Base-by-base conservation (phyloP, 2,329 filamentous ascomycete species). In the Beauveria pseudobassiana region DNA sequence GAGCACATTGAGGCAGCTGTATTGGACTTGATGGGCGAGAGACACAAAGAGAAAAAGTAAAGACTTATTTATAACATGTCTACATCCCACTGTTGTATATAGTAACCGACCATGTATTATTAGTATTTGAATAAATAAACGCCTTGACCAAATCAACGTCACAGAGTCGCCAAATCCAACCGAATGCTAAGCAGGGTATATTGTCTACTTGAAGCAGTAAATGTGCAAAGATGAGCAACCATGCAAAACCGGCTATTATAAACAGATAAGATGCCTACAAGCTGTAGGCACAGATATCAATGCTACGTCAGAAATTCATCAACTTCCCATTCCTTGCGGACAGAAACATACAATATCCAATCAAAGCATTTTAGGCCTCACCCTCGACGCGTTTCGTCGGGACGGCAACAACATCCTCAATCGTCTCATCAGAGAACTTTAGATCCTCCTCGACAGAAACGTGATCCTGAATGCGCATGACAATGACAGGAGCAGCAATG, bases 381-480 rank as follows among this genome's bases (percentile, higher is more conserved):
- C 24, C 26, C 12, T 56, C 51, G 3, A 45, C 14, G 16, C 34
- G 42, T 46, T 63, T 61, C 51, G 50, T 58, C 3, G 49, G 62
- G 4, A 49, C 38, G 10, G 53, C 70, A 14, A 74, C 71, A 16
- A 96, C 87, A 66, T 96, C 90, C 28, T 82, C 84, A 18, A 88
- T 70, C 0, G 88, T 95, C 81, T 95, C 90, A 69, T 96, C 92
- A 22, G 89, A 91, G 73, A 91, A 93, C 71, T 87, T 86, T 57
- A 96, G 78, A 74, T 97, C 93, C 59, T 93, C 87, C 74, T 93
- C 90, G 5, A 96, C 69, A 1, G 83, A 73, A n/a, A 91, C 85
- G n/a, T 87, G 89, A 68, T 96, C 91, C 72, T 89, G 83, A 73
- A 97, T 88, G 77, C 88, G 89, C 69, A 86, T 76, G 69, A 89